These are phyloP conservation scores for Vitellaria paradoxa DNA, from an alignment of 179 eudicot genomes.

Conservation along the genomic window DNA sequence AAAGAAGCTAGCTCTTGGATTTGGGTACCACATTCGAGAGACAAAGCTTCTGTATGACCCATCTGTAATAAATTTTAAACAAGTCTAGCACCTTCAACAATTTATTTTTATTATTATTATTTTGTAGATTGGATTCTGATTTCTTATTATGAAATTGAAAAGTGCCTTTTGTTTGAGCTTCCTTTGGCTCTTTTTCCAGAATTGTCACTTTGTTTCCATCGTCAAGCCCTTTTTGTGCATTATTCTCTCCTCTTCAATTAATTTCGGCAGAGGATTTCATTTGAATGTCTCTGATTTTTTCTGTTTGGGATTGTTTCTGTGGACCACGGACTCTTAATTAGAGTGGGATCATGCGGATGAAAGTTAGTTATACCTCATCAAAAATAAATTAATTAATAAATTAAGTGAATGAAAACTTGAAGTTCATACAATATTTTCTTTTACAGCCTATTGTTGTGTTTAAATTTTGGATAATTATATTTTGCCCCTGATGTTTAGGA, in stretches of 20 bases:
- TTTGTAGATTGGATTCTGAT: not conserved
- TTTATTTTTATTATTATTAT: not conserved
- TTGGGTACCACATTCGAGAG: not conserved
- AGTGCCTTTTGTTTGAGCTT: conserved; percentile 18
- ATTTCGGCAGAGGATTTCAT: not conserved
- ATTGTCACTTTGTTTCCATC: conserved; percentile 8
- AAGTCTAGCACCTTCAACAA: not conserved
- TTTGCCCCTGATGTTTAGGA: no score
- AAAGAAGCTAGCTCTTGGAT: conserved; percentile 11
- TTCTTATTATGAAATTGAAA: conserved; percentile 2
- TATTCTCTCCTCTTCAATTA: not conserved
- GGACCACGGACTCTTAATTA: no score
- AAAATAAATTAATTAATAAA: no score
- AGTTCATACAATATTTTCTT: no score
- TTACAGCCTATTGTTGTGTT: no score
- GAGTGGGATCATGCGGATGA: no score
- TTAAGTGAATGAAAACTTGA: no score
- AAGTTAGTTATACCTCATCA: no score
- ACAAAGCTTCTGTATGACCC: conserved; percentile 8
- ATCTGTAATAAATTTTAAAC: not conserved
- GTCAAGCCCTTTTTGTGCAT: not conserved
- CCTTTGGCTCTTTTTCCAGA: not conserved
- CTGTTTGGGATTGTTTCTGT: no score
- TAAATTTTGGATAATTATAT: no score
- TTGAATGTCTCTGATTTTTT: not conserved